Conservation (phyloP, 1,139 yeast genomes). For the Barnettozyma hawaiiensis region DNA sequence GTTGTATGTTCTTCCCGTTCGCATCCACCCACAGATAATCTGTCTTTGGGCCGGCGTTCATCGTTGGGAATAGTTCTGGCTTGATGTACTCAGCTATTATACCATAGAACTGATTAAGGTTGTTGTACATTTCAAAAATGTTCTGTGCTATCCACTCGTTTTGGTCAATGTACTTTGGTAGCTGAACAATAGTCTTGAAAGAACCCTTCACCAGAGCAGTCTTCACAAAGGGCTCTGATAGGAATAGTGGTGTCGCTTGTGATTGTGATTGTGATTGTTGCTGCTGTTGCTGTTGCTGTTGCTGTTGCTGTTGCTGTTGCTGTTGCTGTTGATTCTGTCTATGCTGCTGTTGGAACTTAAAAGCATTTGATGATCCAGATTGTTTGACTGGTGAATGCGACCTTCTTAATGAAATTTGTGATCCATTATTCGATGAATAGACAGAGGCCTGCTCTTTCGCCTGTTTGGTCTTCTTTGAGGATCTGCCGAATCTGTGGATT, state of each 20-base stretch:
- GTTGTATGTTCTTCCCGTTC: slow-evolving; percentile 66
- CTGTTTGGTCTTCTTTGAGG: slow-evolving; percentile 34
- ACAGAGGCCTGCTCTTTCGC: slow-evolving; percentile 25
- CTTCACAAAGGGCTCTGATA: slow-evolving; percentile 90
- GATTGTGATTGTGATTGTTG: slow-evolving; percentile 6
- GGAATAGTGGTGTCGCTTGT: slow-evolving; percentile 51
- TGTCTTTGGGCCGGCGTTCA: slow-evolving; percentile 93
- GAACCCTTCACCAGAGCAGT: slow-evolving; percentile 97
- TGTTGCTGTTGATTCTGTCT: slow-evolving; percentile 14
- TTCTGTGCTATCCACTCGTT: slow-evolving; percentile 96
- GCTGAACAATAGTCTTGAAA: slow-evolving; percentile 88
- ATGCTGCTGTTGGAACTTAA: slow-evolving; percentile 17
- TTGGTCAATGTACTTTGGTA: slow-evolving; percentile 89
- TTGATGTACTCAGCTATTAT: slow-evolving; percentile 84
- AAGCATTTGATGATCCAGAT: slow-evolving; percentile 12
- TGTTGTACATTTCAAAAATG: slow-evolving; percentile 83
- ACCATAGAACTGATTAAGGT: slow-evolving; percentile 82
- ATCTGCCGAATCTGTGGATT: slow-evolving; percentile 30
- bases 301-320: slow-evolving; percentile 14
- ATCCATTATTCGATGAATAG: slow-evolving; percentile 30
- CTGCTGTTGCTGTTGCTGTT: slow-evolving; percentile 9
- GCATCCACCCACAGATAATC: slow-evolving; percentile 91
- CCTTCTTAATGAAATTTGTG: slow-evolving; percentile 34
- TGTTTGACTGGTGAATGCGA: slow-evolving; percentile 30
- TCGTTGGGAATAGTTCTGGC: slow-evolving; percentile 83